Evolutionary conservation across 129 eudicot species (phyloP).

Genomic region (Rutidosis leptorrhynchoides): DNA sequence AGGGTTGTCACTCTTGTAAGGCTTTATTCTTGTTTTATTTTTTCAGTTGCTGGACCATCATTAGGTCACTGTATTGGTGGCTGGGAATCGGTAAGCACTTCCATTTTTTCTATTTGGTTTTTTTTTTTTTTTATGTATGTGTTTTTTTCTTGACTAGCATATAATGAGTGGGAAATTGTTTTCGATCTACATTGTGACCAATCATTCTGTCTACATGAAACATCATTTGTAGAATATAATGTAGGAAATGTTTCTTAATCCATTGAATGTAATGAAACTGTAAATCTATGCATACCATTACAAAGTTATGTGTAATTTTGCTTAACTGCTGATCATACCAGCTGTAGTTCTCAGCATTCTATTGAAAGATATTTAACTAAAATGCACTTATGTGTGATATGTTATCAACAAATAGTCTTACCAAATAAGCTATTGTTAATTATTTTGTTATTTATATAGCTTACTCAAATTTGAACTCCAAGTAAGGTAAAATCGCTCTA

Average conservation of each 20-base stretch:
- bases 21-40: conserved; percentile 5
- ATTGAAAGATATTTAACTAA: too few relatives aligned
- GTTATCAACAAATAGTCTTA: too few relatives aligned
- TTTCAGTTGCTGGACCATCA: conserved; percentile 46
- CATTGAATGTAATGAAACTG: background rate
- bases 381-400: too few relatives aligned
- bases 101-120: background rate
- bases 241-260: background rate
- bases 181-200: background rate
- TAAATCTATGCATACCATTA: background rate
- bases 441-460: too few relatives aligned
- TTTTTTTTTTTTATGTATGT: background rate
- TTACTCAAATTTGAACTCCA: too few relatives aligned
- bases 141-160: background rate
- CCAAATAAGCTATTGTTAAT: too few relatives aligned
- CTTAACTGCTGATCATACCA: too few relatives aligned
- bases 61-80: conserved; percentile 34
- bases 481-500: too few relatives aligned
- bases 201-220: background rate
- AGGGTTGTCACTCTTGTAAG: background rate
- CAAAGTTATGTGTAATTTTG: too few relatives aligned
- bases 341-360: too few relatives aligned
- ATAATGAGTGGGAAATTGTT: background rate
- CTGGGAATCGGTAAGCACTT: conserved; percentile 55
- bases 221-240: background rate